Conservation (phyloP, 495 filamentous ascomycete genomes). For the Podospora appendiculata region DNA sequence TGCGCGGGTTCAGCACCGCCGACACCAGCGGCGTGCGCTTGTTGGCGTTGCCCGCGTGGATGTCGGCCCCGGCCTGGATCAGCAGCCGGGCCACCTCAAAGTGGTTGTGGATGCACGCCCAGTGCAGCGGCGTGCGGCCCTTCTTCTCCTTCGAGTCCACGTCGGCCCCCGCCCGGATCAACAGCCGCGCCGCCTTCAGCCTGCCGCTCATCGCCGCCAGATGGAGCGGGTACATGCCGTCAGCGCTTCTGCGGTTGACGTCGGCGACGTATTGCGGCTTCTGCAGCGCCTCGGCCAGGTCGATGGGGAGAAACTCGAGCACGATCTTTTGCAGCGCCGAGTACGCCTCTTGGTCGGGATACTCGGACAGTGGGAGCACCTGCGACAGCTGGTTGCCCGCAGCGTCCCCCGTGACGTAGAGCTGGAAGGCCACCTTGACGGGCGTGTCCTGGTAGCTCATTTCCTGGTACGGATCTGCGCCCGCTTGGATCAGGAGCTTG, state of each 20-base stretch:
- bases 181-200: neutral
- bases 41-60: neutral
- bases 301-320: neutral
- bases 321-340: neutral
- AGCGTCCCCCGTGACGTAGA: neutral
- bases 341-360: neutral
- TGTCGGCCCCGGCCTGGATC: slow-evolving; percentile 6
- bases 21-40: neutral
- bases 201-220: neutral
- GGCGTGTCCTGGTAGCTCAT: neutral
- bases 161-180: slow-evolving; percentile 9
- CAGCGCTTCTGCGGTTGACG: neutral
- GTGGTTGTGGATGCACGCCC: slow-evolving; percentile 11
- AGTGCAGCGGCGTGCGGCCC: slow-evolving; percentile 1
- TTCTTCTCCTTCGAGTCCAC: neutral
- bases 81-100: slow-evolving; percentile 4
- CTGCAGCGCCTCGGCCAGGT: neutral
- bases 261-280: neutral
- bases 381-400: neutral
- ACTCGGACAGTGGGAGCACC: neutral
- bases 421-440: neutral
- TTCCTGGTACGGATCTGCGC: slow-evolving; percentile 2
- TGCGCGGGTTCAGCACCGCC: neutral
- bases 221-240: neutral
- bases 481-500: slow-evolving; percentile 2